Percentiles rank a stretch among this genome's conserved stretches.
Evolutionary conservation across 2,329 filamentous ascomycete genomes (phyloP).

Genomic region (Xylariaceae sp.): DNA sequence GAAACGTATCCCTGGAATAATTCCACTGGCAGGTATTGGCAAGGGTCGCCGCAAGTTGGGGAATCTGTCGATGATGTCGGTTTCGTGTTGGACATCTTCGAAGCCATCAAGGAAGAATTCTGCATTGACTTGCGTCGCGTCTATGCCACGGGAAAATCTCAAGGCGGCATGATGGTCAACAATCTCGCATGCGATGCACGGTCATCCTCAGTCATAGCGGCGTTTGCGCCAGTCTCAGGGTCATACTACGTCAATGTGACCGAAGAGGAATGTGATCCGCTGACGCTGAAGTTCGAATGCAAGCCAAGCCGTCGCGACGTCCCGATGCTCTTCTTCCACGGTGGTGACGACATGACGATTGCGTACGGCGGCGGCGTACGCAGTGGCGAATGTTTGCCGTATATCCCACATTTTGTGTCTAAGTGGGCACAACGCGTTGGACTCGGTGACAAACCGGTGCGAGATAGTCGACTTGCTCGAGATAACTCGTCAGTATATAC

Average conservation of each 20-base stretch:
- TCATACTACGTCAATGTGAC: conserved; percentile 26
- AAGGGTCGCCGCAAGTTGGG: conserved; percentile 19
- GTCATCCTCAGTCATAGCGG: conserved; percentile 24
- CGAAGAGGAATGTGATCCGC: conserved; percentile 30
- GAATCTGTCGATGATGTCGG: conserved; percentile 25
- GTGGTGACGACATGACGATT: conserved; percentile 46
- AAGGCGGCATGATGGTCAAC: conserved; percentile 27
- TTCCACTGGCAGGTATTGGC: conserved; percentile 12
- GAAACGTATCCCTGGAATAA: conserved; percentile 5
- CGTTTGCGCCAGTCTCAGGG: conserved; percentile 29
- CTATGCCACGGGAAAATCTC: conserved; percentile 30
- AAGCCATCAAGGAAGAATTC: conserved; percentile 23
- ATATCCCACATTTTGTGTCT: conserved; percentile 39
- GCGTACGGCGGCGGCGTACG: conserved; percentile 42
- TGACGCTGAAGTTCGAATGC: conserved; percentile 37
- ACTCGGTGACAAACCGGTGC: conserved; percentile 6
- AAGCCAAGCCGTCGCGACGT: conserved; percentile 33
- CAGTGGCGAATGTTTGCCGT: conserved; percentile 41
- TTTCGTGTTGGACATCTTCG: conserved; percentile 26
- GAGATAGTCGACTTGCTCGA: conserved; percentile 6
- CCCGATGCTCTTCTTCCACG: conserved; percentile 51
- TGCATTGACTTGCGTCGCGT: conserved; percentile 27
- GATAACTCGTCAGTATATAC: conserved; percentile 11
- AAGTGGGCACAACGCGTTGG: conserved; percentile 38
- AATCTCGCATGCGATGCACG: conserved; percentile 25